A percentile compares a stretch with the other conserved stretches of the same genome.
These are phyloP conservation scores for Pharus latifolius DNA, from an alignment of 176 grass and related monocot species.

Conservation along the genomic window DNA sequence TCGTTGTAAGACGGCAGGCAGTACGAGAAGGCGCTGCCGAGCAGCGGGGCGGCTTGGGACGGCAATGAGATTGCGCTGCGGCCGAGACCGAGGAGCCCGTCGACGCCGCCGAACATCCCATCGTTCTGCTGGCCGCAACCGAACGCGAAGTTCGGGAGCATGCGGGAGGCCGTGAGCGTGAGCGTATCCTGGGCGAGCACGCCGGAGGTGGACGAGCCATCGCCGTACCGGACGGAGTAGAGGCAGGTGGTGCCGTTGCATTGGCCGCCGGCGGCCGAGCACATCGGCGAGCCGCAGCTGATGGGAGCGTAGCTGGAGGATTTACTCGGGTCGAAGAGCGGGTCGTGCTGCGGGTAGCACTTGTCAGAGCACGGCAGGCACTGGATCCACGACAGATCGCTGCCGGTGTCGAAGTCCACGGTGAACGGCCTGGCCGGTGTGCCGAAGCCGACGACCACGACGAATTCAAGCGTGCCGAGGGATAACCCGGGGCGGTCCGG, in stretches of 20 bases:
- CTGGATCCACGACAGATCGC: constrained; percentile 75
- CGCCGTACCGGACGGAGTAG: constrained; percentile 37
- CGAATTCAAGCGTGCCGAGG: constrained; percentile 33
- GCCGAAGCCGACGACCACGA: constrained; percentile 54
- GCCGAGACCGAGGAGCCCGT: constrained; percentile 59
- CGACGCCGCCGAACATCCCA: constrained; percentile 27
- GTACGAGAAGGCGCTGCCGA: constrained; percentile 56
- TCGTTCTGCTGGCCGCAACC: constrained; percentile 37
- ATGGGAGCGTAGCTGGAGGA: constrained; percentile 46
- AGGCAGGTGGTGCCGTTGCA: constrained; percentile 27
- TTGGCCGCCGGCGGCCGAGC: neutral
- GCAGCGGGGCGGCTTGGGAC: constrained; percentile 30
- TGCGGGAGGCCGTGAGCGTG: neutral
- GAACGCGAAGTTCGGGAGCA: constrained; percentile 44
- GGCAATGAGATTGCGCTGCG: constrained; percentile 30
- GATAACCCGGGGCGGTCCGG: constrained; percentile 18
- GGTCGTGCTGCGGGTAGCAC: constrained; percentile 55
- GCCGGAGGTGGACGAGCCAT: constrained; percentile 35
- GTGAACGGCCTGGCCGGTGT: constrained; percentile 22
- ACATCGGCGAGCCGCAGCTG: constrained; percentile 17
- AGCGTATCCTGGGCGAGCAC: constrained; percentile 37
- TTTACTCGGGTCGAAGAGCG: constrained; percentile 47
- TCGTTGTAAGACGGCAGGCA: constrained; percentile 43
- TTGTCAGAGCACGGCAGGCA: constrained; percentile 45
- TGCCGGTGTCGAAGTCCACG: constrained; percentile 56